phyloP scores from a whole-genome alignment of 129 eudicot species.

The Ambrosia artemisiifolia region DNA sequence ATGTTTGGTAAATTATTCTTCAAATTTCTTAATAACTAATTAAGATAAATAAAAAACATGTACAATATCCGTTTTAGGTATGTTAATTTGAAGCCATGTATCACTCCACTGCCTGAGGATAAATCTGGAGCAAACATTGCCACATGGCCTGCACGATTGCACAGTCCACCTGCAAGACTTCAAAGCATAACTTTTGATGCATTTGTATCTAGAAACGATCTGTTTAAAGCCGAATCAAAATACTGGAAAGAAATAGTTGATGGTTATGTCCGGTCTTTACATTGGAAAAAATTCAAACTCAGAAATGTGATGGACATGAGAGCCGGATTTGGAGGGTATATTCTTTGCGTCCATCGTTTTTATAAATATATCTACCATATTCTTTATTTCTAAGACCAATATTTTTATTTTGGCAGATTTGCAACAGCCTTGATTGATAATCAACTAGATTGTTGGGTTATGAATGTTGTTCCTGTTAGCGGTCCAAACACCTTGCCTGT shows the following conservation, averaged over 20 bases:
- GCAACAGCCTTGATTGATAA: slow-evolving; percentile 82
- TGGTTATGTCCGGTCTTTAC: slow-evolving; percentile 65
- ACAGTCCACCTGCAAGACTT: slow-evolving; percentile 80
- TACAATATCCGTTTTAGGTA: slow-evolving; percentile 49
- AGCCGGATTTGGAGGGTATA: slow-evolving; percentile 98
- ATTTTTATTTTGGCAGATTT: slow-evolving; percentile 53
- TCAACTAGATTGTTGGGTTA: slow-evolving; percentile 82
- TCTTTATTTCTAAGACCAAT: not conserved
- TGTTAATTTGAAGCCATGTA: slow-evolving; percentile 76
- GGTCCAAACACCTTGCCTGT: slow-evolving; percentile 93
- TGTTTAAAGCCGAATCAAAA: slow-evolving; percentile 81
- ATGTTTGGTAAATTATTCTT: slow-evolving; percentile 58
- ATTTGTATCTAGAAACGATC: slow-evolving; percentile 82
- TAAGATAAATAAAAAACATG: not conserved
- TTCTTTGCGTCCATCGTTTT: slow-evolving; percentile 1
- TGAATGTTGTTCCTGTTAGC: slow-evolving; percentile 91
- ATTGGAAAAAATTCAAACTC: slow-evolving; percentile 59
- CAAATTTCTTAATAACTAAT: not conserved
- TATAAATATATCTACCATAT: not conserved
- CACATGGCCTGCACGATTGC: slow-evolving; percentile 82
- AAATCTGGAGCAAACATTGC: slow-evolving; percentile 67
- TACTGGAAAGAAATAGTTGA: slow-evolving; percentile 88
- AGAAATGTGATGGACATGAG: slow-evolving; percentile 97
- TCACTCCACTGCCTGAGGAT: slow-evolving; percentile 70
- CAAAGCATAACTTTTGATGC: slow-evolving; percentile 82